Evolutionary conservation across 306 rosid species (phyloP).

Genomic region (Gastrolobium villosum): DNA sequence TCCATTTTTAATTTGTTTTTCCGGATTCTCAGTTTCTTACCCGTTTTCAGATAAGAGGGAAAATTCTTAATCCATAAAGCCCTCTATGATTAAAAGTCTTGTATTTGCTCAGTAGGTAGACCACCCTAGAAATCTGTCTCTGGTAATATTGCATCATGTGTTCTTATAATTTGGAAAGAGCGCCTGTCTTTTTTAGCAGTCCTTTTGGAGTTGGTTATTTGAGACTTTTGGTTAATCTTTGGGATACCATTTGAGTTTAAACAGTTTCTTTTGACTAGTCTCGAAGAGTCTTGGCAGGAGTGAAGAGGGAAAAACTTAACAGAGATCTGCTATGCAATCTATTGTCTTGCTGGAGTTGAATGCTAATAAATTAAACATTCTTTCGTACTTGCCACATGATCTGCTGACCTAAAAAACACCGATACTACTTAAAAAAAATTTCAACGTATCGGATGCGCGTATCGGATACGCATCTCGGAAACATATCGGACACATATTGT

Average conservation of each 20-base stretch:
- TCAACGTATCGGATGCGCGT: too few relatives aligned
- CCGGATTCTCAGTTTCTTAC: neutral
- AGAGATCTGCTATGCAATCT: constrained; percentile 5
- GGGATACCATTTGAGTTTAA: constrained; percentile 11
- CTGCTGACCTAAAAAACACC: too few relatives aligned
- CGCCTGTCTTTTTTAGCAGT: neutral
- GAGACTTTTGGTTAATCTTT: constrained; percentile 9
- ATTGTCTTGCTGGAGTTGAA: constrained; percentile 22
- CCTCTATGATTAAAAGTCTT: neutral
- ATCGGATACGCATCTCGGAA: too few relatives aligned
- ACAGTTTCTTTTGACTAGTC: constrained; percentile 22
- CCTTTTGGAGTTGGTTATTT: neutral
- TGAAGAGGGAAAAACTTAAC: neutral
- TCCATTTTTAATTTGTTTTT: too few relatives aligned
- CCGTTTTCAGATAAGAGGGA: neutral
- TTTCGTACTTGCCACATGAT: neutral
- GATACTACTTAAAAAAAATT: too few relatives aligned
- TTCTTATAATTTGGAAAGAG: neutral
- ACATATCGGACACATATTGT: too few relatives aligned
- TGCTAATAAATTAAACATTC: constrained; percentile 1
- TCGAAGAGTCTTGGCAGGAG: constrained; percentile 26
- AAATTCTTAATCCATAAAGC: neutral
- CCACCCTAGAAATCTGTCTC: neutral
- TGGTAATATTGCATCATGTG: neutral
- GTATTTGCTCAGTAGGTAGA: neutral